A percentile compares a stretch with the other conserved stretches of the same genome.
Conservation (phyloP, 257 asterid species). For the Ehretia macrophylla region DNA sequence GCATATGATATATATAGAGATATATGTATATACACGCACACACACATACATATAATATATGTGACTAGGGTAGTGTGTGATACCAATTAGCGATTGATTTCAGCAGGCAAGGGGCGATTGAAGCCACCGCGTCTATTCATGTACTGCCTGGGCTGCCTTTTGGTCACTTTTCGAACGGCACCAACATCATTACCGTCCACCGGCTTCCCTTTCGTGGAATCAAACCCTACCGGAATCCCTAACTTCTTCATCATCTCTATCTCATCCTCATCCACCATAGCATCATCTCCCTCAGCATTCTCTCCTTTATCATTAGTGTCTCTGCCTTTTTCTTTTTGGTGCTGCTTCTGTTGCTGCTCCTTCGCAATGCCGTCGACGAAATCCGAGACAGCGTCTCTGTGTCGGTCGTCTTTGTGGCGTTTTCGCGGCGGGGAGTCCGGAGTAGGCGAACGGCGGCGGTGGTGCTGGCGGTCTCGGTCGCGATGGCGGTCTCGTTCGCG, state of each 20-base stretch:
- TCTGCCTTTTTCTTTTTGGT: not conserved
- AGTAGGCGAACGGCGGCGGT: slow-evolving; percentile 53
- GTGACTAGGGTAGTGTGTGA: too few relatives aligned
- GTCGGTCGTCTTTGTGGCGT: slow-evolving; percentile 59
- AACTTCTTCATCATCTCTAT: slow-evolving; percentile 94
- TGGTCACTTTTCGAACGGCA: slow-evolving; percentile 86
- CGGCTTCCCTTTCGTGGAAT: slow-evolving; percentile 89
- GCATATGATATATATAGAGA: too few relatives aligned
- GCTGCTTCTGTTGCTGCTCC: slow-evolving; percentile 41
- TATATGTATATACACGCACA: too few relatives aligned
- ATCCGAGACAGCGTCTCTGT: slow-evolving; percentile 29
- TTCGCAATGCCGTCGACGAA: slow-evolving; percentile 35
- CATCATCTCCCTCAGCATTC: slow-evolving; percentile 24
- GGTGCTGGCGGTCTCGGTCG: slow-evolving; percentile 30
- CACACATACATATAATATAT: too few relatives aligned
- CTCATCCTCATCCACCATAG: slow-evolving; percentile 71
- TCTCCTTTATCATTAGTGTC: slow-evolving; percentile 24
- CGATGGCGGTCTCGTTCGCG: not conserved
- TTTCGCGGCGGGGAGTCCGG: slow-evolving; percentile 65
- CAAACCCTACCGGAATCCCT: slow-evolving; percentile 89
- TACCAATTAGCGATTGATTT: slow-evolving; percentile 54
- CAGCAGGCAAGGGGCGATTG: slow-evolving; percentile 96
- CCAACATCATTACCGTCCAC: slow-evolving; percentile 88
- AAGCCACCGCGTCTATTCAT: slow-evolving; percentile 99
- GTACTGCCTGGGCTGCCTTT: slow-evolving; percentile 97